These are phyloP conservation scores for Astraeus odoratus DNA, from an alignment of 768 basidiomycete genomes.

Conservation along the genomic window DNA sequence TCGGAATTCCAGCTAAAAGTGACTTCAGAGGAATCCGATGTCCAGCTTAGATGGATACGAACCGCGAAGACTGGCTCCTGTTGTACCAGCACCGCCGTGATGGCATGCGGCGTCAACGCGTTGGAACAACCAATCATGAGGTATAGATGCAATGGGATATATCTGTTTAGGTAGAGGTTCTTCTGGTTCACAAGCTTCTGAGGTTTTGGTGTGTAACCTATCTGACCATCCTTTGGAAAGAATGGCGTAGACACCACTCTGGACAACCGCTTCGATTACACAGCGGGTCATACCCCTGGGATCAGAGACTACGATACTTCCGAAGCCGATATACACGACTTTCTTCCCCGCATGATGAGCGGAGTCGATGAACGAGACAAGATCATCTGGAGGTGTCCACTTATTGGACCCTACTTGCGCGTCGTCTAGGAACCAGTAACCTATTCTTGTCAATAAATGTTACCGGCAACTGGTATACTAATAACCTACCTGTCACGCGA, in stretches of 20 bases:
- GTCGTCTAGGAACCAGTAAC: constrained; percentile 96
- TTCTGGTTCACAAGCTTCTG: constrained; percentile 54
- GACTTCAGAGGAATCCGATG: not conserved
- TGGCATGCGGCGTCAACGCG: constrained; percentile 96
- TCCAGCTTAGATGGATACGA: constrained; percentile 13
- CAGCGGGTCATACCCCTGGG: constrained; percentile 88
- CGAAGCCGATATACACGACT: constrained; percentile 96
- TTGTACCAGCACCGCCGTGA: constrained; percentile 96
- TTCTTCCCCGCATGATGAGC: constrained; percentile 76
- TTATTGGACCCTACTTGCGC: constrained; percentile 84
- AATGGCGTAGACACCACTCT: constrained; percentile 86
- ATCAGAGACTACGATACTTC: constrained; percentile 94
- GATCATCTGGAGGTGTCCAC: constrained; percentile 80
- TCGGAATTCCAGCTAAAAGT: constrained; percentile 77
- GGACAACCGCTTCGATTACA: constrained; percentile 81
- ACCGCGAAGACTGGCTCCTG: constrained; percentile 92
- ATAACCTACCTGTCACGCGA: constrained; percentile 66
- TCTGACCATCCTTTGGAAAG: constrained; percentile 99
- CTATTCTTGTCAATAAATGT: constrained; percentile 31
- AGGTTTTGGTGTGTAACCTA: constrained; percentile 62
- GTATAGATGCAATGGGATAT: constrained; percentile 77
- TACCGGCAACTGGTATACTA: constrained; percentile 3
- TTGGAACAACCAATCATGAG: constrained; percentile 94
- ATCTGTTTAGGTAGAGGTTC: constrained; percentile 73
- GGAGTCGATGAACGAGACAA: constrained; percentile 75